phyloP scores from a whole-genome alignment of 108 stramenopile species.

The Cylindrotheca fusiformis region DNA sequence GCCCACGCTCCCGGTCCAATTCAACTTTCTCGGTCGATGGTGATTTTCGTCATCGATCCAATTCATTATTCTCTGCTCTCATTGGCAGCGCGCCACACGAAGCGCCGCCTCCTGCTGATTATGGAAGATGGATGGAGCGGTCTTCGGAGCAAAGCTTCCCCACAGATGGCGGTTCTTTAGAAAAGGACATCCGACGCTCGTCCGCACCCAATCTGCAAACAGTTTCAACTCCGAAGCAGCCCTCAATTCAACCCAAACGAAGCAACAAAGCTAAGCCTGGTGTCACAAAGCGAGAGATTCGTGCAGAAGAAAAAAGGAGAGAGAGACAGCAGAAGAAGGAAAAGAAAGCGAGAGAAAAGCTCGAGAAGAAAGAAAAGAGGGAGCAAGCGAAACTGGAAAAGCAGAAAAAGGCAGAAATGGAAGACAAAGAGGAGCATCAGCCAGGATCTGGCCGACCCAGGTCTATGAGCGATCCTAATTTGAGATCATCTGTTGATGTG shows the following conservation, averaged over 20 bases:
- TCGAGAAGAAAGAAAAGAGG: slow-evolving; percentile 49
- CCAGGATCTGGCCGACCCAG: slow-evolving; percentile 80
- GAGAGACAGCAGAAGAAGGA: slow-evolving; percentile 52
- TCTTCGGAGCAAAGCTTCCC: slow-evolving; percentile 12
- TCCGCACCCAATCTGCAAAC: slow-evolving; percentile 7
- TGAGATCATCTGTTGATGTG: slow-evolving; percentile 49
- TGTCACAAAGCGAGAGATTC: slow-evolving; percentile 7
- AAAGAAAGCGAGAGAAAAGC: slow-evolving; percentile 45
- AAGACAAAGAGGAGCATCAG: slow-evolving; percentile 49
- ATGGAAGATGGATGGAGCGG: slow-evolving; percentile 72
- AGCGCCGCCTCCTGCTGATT: slow-evolving; percentile 27
- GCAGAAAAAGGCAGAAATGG: slow-evolving; percentile 34
- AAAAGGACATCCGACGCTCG: neutral
- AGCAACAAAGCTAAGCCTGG: slow-evolving; percentile 23
- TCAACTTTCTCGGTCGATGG: slow-evolving; percentile 33
- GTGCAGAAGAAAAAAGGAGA: slow-evolving; percentile 32
- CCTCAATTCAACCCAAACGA: too few relatives aligned
- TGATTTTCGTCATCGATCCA: slow-evolving; percentile 60
- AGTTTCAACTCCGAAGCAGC: slow-evolving; percentile 11
- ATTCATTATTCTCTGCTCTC: slow-evolving; percentile 63
- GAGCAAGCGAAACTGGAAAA: slow-evolving; percentile 22
- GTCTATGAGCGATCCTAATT: slow-evolving; percentile 82
- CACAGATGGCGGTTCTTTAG: neutral
- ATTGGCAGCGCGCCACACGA: slow-evolving; percentile 22
- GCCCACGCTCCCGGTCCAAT: slow-evolving; percentile 28